phyloP scores from a whole-genome alignment of 2,329 filamentous ascomycete genomes.

The Lachnellula suecica region DNA sequence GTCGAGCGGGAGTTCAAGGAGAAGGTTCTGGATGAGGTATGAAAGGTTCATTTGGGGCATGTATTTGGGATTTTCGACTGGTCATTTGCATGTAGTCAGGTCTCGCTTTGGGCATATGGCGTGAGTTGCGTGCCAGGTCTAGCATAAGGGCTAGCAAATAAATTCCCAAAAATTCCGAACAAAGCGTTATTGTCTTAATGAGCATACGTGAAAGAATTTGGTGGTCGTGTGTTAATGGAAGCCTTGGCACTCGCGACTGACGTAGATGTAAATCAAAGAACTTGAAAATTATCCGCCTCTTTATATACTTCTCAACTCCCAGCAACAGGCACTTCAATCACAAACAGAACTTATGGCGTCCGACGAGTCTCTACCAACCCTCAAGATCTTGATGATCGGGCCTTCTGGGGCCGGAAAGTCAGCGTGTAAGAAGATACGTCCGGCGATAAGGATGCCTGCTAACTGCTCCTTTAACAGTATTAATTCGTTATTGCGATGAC shows the following conservation, averaged over 20 bases:
- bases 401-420: slow-evolving; percentile 57
- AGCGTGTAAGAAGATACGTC: slow-evolving; percentile 42
- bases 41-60: slow-evolving; percentile 45
- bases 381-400: slow-evolving; percentile 56
- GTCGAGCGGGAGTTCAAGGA: slow-evolving; percentile 99
- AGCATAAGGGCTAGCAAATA: slow-evolving; percentile 33
- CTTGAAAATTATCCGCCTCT: not conserved
- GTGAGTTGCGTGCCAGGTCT: slow-evolving; percentile 32
- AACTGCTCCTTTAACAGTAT: slow-evolving; percentile 37
- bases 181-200: slow-evolving; percentile 10
- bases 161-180: slow-evolving; percentile 30
- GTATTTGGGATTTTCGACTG: slow-evolving; percentile 30
- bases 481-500: slow-evolving; percentile 56
- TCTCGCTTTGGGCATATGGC: slow-evolving; percentile 35
- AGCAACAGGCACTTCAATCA: too few relatives aligned
- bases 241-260: slow-evolving; percentile 15
- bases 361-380: slow-evolving; percentile 46
- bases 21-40: slow-evolving; percentile 90
- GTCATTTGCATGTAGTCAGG: slow-evolving; percentile 35
- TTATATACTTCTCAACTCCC: not conserved
- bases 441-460: not conserved
- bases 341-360: slow-evolving; percentile 37
- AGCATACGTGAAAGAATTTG: slow-evolving; percentile 3
- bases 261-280: slow-evolving; percentile 16
- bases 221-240: slow-evolving; percentile 2